Evolutionary conservation across 2,329 filamentous ascomycete species (phyloP).

Genomic region (Aspergillus cejpii): DNA sequence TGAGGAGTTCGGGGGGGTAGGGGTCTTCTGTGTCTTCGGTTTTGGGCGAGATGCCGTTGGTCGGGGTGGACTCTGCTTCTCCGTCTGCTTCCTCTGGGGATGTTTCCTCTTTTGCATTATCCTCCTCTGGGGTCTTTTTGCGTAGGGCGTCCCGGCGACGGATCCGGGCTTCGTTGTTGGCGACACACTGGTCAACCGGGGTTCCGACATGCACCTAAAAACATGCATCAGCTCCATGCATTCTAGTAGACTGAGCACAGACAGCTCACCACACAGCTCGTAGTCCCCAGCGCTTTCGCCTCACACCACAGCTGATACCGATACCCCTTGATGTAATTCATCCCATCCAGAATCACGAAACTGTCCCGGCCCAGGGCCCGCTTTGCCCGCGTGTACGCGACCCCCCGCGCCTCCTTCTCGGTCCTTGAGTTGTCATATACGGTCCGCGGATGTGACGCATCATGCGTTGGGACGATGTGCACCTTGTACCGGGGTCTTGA

Average conservation of each 20-base stretch:
- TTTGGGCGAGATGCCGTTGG: background rate
- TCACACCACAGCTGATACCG: conserved; percentile 63
- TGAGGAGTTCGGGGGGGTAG: conserved; percentile 53
- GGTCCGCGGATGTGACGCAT: conserved; percentile 40
- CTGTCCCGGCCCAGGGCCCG: conserved; percentile 51
- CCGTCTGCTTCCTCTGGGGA: conserved; percentile 3
- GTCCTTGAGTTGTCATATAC: conserved; percentile 53
- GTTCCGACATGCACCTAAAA: conserved; percentile 53
- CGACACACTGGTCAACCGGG: conserved; percentile 49
- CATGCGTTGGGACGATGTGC: conserved; percentile 37
- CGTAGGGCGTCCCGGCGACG: conserved; percentile 12
- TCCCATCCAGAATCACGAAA: conserved; percentile 57
- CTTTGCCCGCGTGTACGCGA: conserved; percentile 57
- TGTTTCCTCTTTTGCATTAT: conserved; percentile 4
- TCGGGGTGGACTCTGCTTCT: background rate
- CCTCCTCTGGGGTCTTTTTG: background rate
- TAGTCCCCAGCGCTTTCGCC: conserved; percentile 56
- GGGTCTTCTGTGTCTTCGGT: conserved; percentile 25
- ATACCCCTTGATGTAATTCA: conserved; percentile 65
- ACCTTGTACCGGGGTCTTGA: conserved; percentile 43
- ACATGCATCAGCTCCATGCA: background rate
- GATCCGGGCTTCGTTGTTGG: conserved; percentile 45
- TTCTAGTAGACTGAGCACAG: too few species aligned
- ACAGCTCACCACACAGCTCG: conserved; percentile 57
- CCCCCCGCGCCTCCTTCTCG: conserved; percentile 59